Base-by-base conservation (phyloP, 2,329 filamentous ascomycete species). In the Parasarocladium wereldwijsianum region DNA sequence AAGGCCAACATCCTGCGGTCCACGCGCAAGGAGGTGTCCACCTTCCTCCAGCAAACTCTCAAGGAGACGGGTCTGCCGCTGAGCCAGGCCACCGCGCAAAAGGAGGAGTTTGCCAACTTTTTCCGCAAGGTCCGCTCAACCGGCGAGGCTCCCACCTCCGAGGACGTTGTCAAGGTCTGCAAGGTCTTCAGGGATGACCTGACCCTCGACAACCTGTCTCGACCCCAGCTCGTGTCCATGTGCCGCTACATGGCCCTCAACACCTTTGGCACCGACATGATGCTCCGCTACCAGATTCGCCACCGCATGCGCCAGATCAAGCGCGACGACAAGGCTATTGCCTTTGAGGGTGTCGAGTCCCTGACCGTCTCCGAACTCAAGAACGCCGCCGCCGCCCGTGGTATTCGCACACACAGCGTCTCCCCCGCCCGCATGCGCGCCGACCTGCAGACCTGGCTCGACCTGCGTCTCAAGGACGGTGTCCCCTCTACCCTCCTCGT, bases 281-380 rank as follows among this genome's bases (percentile, higher is more conserved):
- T 98, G 80, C 76, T 98, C 30, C 82, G 90, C 32, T 98, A 98
- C 60, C 85, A 93, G 52, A 75, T 98, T 45, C 83, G 90, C 34
- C 86, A 96, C 58, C 82, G 87, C 38, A 98, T 98, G 90, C 76
- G 87, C 44, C 90, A 98, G 58, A 96, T 96, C 66, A 98, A 98
- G 74, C 78, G 87, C 38, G 90, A 98, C 48, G 90, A 98, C 58
- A 77, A 76, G 41, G 85, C 86, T 38, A 98, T 98, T 50, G 80
- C 75, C 51, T 93, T 78, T 48, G 90, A 98, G 56, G 86, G 90
- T 19, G 78, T 98, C 17, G 85, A 93, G 36, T 86, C 79, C 32
- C 70, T 98, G 31, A 92, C 85, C n/a, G 85, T 96, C 1, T 69
- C 77, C 2, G 90, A 98, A 55, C 68, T 98, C 26, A 90, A 96